Evolutionary conservation across 345 rosid species (phyloP), one percentile per base, ranked within the genome.

Genomic region (Mangifera indica): DNA sequence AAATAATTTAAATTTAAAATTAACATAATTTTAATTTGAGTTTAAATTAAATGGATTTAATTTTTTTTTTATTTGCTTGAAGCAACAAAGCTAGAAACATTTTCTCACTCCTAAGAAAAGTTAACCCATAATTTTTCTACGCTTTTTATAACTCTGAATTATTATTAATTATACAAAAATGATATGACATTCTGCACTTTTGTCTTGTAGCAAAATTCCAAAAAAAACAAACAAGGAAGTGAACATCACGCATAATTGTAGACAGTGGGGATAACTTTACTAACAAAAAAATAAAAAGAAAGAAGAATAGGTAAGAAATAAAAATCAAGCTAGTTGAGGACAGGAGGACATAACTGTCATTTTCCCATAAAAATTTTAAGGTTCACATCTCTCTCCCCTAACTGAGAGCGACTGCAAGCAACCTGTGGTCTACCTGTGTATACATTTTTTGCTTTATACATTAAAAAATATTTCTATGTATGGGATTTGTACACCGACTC

Each of bases 331-430:
- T 9, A 61, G 55, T 59, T 46, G 45, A 22, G 24, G 21, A 0
- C 46, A 4, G 45, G 0, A 62, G 87, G 89, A 70, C 61, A 84
- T 29, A 74, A 69, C 3, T 32, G 90, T 84, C 87, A 84, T 85
- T 84, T 76, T 5, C 0, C 0, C 54, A 24, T 24, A 7, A 51
- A 32, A 25, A 60, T 78, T 87, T 81, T 84, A 88, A 86, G 93
- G 91, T 86, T 83, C 86, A 71, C 73, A 53, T 45, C 78, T 79
- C 78, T 84, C 80, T 65, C 24, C 78, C 77, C 78, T 68, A 77
- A 80, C 87, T 76, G 93, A 90, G 88, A 87, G 84, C 91, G 96
- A 92, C 94, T 82, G 96, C 89, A 78, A 89, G 89, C 91, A 90
- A 85, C 91, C 87, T 87, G 84, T 84, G 91, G 89, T 84, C 92